A percentile compares a stretch with the other conserved stretches of the same genome.
These are phyloP conservation scores for Achaetomium macrosporum DNA, from an alignment of 2,329 filamentous ascomycete genomes.

Conservation along the genomic window DNA sequence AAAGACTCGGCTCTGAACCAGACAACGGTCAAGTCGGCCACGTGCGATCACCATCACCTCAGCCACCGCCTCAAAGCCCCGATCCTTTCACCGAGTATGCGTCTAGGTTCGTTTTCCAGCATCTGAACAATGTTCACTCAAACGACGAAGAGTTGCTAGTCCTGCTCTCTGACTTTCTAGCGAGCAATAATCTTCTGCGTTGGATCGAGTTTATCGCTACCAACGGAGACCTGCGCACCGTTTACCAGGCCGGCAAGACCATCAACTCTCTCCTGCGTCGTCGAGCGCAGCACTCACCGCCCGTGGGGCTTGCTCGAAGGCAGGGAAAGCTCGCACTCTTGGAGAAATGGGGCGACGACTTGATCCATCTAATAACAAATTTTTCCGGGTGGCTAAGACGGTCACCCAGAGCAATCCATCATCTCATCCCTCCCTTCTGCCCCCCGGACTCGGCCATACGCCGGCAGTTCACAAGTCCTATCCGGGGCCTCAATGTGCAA, in stretches of 20 bases:
- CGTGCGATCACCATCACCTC: not conserved
- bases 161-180: conserved; percentile 20
- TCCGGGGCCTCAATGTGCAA: conserved; percentile 19
- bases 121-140: conserved; percentile 13
- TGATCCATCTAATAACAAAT: conserved; percentile 22
- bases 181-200: conserved; percentile 11
- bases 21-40: not conserved
- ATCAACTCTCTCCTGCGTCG: conserved; percentile 15
- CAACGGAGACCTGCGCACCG: conserved; percentile 15
- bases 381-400: conserved; percentile 17
- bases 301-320: not conserved
- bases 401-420: conserved; percentile 21
- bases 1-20: not conserved
- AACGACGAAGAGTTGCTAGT: conserved; percentile 18
- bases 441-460: conserved; percentile 21
- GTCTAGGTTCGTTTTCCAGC: conserved; percentile 23
- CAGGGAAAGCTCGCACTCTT: conserved; percentile 15
- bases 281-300: conserved; percentile 10
- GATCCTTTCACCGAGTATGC: conserved; percentile 20
- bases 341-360: conserved; percentile 23
- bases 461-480: conserved; percentile 18
- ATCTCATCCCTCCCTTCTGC: conserved; percentile 26
- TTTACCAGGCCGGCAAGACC: conserved; percentile 24
- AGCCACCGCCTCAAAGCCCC: not conserved
- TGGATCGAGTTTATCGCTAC: conserved; percentile 24